These are phyloP conservation scores for Platanthera guangdongensis DNA, from an alignment of 106 monocot genomes.

Conservation along the genomic window DNA sequence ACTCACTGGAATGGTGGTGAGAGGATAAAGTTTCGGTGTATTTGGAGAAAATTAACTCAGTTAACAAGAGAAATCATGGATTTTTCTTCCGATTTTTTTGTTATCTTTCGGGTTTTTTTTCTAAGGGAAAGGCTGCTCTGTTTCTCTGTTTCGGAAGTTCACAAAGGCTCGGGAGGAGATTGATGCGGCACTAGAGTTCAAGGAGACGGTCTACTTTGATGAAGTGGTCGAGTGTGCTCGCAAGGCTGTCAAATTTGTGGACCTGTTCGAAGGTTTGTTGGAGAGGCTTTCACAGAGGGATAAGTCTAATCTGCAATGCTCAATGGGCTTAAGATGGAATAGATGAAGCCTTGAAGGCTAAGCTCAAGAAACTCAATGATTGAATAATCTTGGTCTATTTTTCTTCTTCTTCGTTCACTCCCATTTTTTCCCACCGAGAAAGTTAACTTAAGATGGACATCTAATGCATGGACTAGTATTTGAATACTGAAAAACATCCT, in stretches of 20 bases:
- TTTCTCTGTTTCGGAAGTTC: slow-evolving; percentile 42
- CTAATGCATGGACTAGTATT: too few species aligned
- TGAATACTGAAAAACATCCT: too few species aligned
- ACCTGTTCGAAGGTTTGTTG: slow-evolving; percentile 56
- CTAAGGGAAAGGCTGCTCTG: too few species aligned
- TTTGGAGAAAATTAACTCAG: too few species aligned
- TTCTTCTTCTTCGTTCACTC: neutral
- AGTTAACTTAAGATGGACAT: too few species aligned
- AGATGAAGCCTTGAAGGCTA: slow-evolving; percentile 95
- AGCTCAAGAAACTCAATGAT: slow-evolving; percentile 75
- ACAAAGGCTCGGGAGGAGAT: slow-evolving; percentile 97
- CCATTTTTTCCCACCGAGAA: neutral
- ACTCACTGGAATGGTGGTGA: too few species aligned
- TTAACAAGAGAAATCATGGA: too few species aligned
- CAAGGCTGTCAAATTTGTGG: slow-evolving; percentile 62
- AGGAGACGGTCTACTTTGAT: slow-evolving; percentile 94
- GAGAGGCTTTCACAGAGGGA: slow-evolving; percentile 56
- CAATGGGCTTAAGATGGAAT: slow-evolving; percentile 99
- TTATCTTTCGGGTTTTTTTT: too few species aligned
- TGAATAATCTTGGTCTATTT: slow-evolving; percentile 9
- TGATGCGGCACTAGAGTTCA: slow-evolving; percentile 88
- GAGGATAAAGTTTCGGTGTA: too few species aligned
- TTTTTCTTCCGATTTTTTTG: too few species aligned
- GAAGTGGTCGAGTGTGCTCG: slow-evolving; percentile 89
- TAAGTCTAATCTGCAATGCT: slow-evolving; percentile 43